Conservation (phyloP, 768 basidiomycete species). For the Pleurotus tuoliensis region DNA sequence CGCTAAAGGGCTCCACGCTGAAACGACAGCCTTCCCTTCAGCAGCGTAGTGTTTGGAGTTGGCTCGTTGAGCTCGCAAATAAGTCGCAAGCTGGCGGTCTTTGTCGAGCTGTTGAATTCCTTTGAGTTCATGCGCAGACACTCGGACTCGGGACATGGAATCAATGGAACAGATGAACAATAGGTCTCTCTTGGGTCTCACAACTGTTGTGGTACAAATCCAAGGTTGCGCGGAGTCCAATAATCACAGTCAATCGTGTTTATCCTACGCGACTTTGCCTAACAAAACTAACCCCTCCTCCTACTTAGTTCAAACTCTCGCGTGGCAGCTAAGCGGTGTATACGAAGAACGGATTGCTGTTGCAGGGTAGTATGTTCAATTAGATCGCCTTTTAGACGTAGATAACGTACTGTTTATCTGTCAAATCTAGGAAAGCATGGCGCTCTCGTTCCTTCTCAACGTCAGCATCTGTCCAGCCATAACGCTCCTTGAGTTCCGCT, state of each 20-base stretch:
- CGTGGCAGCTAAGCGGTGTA: slow-evolving; percentile 40
- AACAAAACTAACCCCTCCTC: neutral
- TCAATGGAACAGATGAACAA: too few species aligned
- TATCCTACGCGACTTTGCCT: neutral
- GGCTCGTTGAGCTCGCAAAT: slow-evolving; percentile 44
- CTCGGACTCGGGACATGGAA: neutral
- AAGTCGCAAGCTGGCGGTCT: slow-evolving; percentile 37
- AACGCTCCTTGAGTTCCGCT: slow-evolving; percentile 37
- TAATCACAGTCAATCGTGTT: neutral
- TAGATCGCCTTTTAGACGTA: neutral
- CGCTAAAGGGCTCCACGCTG: slow-evolving; percentile 22
- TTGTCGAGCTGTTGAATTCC: slow-evolving; percentile 32
- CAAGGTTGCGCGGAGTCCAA: too few species aligned
- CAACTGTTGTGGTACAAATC: neutral
- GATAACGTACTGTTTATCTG: slow-evolving; percentile 49
- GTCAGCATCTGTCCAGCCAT: slow-evolving; percentile 58
- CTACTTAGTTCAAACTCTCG: neutral
- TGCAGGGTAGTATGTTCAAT: slow-evolving; percentile 3
- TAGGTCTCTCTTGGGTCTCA: too few species aligned
- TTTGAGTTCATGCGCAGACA: neutral
- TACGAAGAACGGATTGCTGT: slow-evolving; percentile 55
- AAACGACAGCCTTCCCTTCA: slow-evolving; percentile 31
- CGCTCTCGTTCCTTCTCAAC: slow-evolving; percentile 54
- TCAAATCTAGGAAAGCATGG: slow-evolving; percentile 60
- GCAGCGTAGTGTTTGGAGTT: slow-evolving; percentile 40